These are phyloP conservation scores for Parietichytrium sp. DNA, from an alignment of 108 stramenopile genomes.

Conservation along the genomic window DNA sequence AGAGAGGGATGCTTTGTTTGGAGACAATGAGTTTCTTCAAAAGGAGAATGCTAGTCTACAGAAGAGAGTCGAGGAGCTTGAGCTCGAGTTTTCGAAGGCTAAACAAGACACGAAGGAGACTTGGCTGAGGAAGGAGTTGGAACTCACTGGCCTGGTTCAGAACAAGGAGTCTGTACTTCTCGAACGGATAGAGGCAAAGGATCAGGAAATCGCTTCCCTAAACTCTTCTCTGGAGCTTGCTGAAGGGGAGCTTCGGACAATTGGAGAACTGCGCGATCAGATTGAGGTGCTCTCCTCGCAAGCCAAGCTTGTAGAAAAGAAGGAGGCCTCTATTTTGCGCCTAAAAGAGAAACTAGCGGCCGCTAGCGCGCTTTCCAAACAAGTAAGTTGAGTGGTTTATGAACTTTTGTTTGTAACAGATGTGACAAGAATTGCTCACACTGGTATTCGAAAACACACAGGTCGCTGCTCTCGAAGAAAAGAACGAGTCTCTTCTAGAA, in stretches of 20 bases:
- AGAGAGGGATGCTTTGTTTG: no score
- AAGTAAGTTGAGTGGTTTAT: no score
- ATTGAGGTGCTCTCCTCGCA: slow-evolving; percentile 11
- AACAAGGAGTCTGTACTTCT: not conserved
- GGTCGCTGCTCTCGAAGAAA: not conserved
- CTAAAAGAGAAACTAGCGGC: not conserved
- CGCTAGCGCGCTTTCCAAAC: not conserved
- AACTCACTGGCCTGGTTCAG: not conserved
- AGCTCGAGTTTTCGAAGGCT: not conserved
- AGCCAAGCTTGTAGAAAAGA: not conserved
- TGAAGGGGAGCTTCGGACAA: not conserved
- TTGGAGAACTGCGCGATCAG: slow-evolving; percentile 2
- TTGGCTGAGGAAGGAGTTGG: not conserved
- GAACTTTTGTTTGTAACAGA: no score
- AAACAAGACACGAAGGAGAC: not conserved
- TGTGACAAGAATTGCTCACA: no score
- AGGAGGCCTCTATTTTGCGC: not conserved
- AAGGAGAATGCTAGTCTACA: not conserved
- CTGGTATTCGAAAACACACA: no score
- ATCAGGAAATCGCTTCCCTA: not conserved
- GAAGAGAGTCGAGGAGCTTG: not conserved
- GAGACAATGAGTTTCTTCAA: not conserved
- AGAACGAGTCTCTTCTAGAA: not conserved
- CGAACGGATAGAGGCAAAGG: not conserved
- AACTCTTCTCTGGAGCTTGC: not conserved